These are phyloP conservation scores for Noccaea bulbosa DNA, from an alignment of 345 rosid species.

Conservation along the genomic window DNA sequence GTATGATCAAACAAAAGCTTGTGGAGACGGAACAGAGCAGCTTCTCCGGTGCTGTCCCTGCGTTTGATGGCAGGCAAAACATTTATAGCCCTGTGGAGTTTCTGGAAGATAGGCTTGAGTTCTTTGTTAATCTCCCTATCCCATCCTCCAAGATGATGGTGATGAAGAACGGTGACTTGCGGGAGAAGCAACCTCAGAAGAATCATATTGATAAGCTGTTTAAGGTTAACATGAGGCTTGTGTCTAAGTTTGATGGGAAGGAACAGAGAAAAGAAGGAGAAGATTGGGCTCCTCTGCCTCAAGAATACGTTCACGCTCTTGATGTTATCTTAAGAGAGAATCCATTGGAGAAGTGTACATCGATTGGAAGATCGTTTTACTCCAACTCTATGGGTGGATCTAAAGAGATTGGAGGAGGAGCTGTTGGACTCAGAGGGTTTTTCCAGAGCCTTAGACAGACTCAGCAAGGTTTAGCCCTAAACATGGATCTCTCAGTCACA, in stretches of 20 bases:
- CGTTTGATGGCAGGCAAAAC: conserved; percentile 85
- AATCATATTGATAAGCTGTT: conserved; percentile 54
- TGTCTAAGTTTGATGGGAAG: conserved; percentile 83
- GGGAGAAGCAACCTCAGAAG: conserved; percentile 62
- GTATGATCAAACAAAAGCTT: conserved; percentile 81
- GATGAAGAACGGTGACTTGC: conserved; percentile 44
- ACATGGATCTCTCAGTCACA: conserved; percentile 84
- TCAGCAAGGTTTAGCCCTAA: conserved; percentile 92
- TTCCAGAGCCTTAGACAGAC: conserved; percentile 95
- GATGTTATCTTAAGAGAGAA: conserved; percentile 90
- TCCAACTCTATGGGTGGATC: conserved; percentile 78
- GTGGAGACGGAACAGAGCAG: conserved; percentile 58
- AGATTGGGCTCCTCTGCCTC: conserved; percentile 85
- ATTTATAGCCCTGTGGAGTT: conserved; percentile 87
- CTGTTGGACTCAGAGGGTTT: conserved; percentile 88
- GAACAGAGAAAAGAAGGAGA: conserved; percentile 67
- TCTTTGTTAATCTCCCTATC: conserved; percentile 86
- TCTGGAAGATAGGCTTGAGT: conserved; percentile 79
- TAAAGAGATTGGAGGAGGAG: conserved; percentile 90
- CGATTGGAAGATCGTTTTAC: conserved; percentile 79
- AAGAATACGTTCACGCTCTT: conserved; percentile 87
- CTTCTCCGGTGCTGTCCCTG: conserved; percentile 70
- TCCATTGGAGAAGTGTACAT: conserved; percentile 76
- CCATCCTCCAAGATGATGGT: conserved; percentile 49
- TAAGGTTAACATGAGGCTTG: conserved; percentile 71